A percentile compares a stretch with the other conserved stretches of the same genome.
Evolutionary conservation across 805 yeast genomes (phyloP).

Genomic region (Ogataea polymorpha): DNA sequence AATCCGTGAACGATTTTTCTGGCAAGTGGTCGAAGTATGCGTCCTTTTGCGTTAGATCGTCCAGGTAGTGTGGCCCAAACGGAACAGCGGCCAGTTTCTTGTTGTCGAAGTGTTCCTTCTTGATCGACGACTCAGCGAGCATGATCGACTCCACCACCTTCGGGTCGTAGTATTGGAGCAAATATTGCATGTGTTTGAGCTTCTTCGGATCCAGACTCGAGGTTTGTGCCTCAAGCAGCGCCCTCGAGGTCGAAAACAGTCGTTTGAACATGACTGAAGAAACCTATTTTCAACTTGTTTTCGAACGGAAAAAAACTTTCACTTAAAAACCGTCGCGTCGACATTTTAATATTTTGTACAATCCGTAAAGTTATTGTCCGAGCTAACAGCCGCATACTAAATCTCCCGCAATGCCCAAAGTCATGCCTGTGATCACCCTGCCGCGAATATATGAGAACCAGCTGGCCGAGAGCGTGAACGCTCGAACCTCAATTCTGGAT

Average conservation of each 20-base stretch:
- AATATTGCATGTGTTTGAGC: conserved; percentile 47
- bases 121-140: conserved; percentile 71
- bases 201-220: conserved; percentile 24
- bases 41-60: conserved; percentile 69
- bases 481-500: conserved; percentile 43
- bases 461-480: conserved; percentile 49
- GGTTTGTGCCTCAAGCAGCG: conserved; percentile 3
- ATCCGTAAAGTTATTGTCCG: background rate
- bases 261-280: conserved; percentile 7
- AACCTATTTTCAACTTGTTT: background rate
- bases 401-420: background rate
- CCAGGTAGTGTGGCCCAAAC: conserved; percentile 69
- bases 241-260: conserved; percentile 13
- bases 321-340: conserved; percentile 9
- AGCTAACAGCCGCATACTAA: background rate
- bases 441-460: conserved; percentile 44
- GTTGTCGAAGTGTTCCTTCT: conserved; percentile 56
- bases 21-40: conserved; percentile 68
- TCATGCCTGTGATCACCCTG: conserved; percentile 20
- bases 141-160: conserved; percentile 77
- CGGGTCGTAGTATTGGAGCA: conserved; percentile 77
- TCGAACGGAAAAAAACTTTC: background rate
- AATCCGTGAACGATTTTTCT: conserved; percentile 18
- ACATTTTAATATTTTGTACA: background rate
- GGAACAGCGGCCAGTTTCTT: conserved; percentile 42